Conservation (phyloP, 78 protist genomes). For the Emiliania huxleyi region DNA sequence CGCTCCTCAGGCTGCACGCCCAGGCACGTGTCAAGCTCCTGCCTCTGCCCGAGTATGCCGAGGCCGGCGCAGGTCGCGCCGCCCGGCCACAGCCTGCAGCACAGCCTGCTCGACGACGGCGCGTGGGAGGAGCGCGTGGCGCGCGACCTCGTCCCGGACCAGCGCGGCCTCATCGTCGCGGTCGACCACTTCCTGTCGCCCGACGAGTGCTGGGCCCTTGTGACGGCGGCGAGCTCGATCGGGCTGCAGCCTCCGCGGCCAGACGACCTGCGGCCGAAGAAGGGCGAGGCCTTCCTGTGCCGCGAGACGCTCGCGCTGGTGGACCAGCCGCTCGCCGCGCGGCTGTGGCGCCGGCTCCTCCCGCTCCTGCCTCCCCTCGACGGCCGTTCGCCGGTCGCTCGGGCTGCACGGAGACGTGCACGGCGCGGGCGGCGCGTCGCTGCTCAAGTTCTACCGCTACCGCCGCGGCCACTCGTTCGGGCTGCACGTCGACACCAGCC, state of each 20-base stretch:
- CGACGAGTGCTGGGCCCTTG: neutral
- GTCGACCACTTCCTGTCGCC: neutral
- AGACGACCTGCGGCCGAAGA: neutral
- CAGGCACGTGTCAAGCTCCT: too few species aligned
- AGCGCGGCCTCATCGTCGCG: slow-evolving; percentile 6
- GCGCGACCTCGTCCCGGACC: neutral
- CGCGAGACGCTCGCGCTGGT: neutral
- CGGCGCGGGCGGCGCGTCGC: too few species aligned
- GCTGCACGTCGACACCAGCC: neutral
- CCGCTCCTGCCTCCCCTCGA: slow-evolving; percentile 6
- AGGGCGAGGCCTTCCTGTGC: slow-evolving; percentile 7
- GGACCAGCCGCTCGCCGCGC: neutral
- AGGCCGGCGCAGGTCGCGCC: too few species aligned
- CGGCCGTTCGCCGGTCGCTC: neutral
- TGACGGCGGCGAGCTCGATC: neutral
- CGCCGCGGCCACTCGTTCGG: neutral
- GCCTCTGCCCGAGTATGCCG: too few species aligned
- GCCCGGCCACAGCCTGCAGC: too few species aligned
- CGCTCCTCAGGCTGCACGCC: too few species aligned
- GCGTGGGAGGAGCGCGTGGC: too few species aligned
- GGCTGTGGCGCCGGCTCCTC: neutral
- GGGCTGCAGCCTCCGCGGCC: neutral
- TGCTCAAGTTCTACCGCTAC: neutral
- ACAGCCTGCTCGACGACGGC: too few species aligned
- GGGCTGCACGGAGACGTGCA: too few species aligned